A percentile compares a stretch with the other conserved stretches of the same genome.
Conservation (phyloP, 352 stramenopile species). For the Globisporangium megalacanthum region DNA sequence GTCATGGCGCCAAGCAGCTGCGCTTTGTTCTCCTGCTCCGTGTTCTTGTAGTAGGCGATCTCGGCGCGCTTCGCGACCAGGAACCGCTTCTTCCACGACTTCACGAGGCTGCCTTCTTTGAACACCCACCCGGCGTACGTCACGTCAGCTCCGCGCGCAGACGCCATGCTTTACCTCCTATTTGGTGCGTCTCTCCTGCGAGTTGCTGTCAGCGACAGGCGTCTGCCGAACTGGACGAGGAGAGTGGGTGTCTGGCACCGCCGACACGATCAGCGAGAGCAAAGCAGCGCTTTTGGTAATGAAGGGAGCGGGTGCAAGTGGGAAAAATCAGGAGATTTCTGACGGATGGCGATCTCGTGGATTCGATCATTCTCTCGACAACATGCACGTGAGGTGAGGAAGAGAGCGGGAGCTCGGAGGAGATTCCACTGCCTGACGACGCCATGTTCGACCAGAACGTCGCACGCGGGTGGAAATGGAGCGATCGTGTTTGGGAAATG, state of each 20-base stretch:
- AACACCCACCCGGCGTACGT: conserved; percentile 76
- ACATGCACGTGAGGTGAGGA: no score
- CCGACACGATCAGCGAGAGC: no score
- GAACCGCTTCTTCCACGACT: conserved; percentile 84
- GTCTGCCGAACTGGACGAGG: no score
- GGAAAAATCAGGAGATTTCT: conserved; percentile 1
- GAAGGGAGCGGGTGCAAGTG: neutral
- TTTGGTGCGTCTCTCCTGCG: neutral
- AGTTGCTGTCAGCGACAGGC: no score
- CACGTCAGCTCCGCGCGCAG: conserved; percentile 21
- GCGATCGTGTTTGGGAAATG: no score
- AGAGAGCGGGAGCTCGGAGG: no score
- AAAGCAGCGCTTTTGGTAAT: neutral
- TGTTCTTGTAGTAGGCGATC: conserved; percentile 81
- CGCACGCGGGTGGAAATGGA: no score
- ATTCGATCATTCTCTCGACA: no score
- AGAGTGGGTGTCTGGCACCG: no score
- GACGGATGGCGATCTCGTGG: no score
- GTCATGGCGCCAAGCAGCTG: conserved; percentile 70
- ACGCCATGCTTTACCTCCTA: conserved; percentile 13
- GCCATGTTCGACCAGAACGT: no score
- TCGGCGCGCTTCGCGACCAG: conserved; percentile 70
- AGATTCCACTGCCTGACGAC: no score
- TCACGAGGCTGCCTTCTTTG: conserved; percentile 74
- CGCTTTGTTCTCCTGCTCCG: conserved; percentile 50